phyloP scores from a whole-genome alignment of 306 rosid species.

The Inga oerstediana region DNA sequence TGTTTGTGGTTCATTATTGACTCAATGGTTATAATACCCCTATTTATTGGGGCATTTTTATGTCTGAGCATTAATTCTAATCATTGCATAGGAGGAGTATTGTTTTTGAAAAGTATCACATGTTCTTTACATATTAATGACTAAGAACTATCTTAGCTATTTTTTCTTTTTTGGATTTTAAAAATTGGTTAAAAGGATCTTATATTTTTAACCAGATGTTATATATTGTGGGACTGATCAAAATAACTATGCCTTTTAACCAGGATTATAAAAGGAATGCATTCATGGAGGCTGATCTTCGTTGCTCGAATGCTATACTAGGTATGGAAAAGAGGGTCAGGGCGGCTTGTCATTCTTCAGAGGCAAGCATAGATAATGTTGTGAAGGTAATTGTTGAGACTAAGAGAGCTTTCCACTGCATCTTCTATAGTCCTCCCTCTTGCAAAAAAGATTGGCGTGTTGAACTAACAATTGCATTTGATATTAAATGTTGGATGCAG shows the following conservation, averaged over 20 bases:
- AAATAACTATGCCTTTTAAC: slow-evolving; percentile 27
- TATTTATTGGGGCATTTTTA: too few species aligned
- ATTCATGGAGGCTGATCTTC: slow-evolving; percentile 87
- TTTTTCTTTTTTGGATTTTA: neutral
- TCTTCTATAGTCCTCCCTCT: neutral
- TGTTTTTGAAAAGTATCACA: too few species aligned
- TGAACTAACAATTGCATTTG: neutral
- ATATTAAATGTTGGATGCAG: slow-evolving; percentile 41
- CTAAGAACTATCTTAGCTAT: neutral
- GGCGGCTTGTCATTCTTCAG: slow-evolving; percentile 85
- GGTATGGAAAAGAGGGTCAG: slow-evolving; percentile 92
- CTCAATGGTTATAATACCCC: neutral
- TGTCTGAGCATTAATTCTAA: neutral
- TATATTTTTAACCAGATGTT: neutral
- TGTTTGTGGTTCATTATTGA: slow-evolving; percentile 7
- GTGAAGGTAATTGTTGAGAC: slow-evolving; percentile 60
- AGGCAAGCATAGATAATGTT: slow-evolving; percentile 75
- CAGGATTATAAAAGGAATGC: slow-evolving; percentile 90
- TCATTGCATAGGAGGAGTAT: neutral
- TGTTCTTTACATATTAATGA: too few species aligned
- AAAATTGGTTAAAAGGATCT: too few species aligned
- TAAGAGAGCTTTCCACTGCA: neutral
- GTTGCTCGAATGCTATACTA: slow-evolving; percentile 75
- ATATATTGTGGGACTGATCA: neutral
- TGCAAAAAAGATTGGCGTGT: neutral